Evolutionary conservation across 305 asterid genomes (phyloP).

Genomic region (Fraxinus dipetala): DNA sequence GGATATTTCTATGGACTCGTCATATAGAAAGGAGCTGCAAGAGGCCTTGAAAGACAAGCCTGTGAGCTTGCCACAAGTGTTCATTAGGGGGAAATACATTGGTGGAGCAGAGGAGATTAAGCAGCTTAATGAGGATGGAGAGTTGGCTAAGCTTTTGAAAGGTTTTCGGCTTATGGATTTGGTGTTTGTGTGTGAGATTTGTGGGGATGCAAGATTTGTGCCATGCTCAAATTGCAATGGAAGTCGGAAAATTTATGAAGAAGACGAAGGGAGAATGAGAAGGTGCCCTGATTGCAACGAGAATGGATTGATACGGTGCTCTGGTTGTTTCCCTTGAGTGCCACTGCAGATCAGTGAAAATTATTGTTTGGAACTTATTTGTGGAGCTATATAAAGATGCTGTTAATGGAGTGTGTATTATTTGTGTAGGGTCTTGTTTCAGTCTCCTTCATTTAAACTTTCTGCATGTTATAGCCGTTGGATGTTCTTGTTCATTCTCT

Average conservation of each 20-base stretch:
- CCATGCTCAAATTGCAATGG: constrained; percentile 83
- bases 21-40: constrained; percentile 70
- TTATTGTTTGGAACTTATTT: neutral
- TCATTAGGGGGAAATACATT: constrained; percentile 59
- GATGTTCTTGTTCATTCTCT: neutral
- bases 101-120: constrained; percentile 83
- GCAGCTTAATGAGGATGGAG: constrained; percentile 75
- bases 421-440: neutral
- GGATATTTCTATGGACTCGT: constrained; percentile 84
- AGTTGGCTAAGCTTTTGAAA: constrained; percentile 56
- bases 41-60: constrained; percentile 51
- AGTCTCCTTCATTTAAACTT: neutral
- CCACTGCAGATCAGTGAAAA: neutral
- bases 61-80: constrained; percentile 67
- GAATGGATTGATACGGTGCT: constrained; percentile 82
- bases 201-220: constrained; percentile 86
- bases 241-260: constrained; percentile 69
- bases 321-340: constrained; percentile 58
- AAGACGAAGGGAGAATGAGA: constrained; percentile 50
- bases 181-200: constrained; percentile 60
- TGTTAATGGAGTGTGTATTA: neutral
- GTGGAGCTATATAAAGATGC: neutral
- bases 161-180: constrained; percentile 55
- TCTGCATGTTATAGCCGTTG: neutral
- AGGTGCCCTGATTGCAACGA: constrained; percentile 75